Conservation (phyloP, 768 basidiomycete genomes). For the Favolaschia claudopus region DNA sequence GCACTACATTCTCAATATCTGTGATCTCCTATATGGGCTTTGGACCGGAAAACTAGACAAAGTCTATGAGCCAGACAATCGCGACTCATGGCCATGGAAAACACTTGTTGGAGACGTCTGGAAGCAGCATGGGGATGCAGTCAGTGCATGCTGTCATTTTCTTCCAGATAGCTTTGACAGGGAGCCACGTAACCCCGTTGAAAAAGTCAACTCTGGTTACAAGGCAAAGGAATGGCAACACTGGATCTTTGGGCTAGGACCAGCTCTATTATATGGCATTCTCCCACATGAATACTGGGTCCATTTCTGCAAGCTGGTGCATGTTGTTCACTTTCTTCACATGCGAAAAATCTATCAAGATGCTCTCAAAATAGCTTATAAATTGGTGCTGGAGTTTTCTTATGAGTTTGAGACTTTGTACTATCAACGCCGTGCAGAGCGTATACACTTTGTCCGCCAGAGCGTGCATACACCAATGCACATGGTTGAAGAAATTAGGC, state of each 20-base stretch:
- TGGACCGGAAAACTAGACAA: neutral
- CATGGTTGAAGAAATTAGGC: slow-evolving; percentile 26
- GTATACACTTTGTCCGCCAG: slow-evolving; percentile 38
- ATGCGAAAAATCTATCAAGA: slow-evolving; percentile 11
- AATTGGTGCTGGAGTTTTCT: slow-evolving; percentile 30
- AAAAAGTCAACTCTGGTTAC: slow-evolving; percentile 28
- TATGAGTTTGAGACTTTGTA: slow-evolving; percentile 39
- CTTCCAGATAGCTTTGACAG: slow-evolving; percentile 4
- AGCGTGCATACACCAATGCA: slow-evolving; percentile 37
- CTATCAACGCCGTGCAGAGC: slow-evolving; percentile 27
- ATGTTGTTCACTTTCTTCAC: slow-evolving; percentile 29
- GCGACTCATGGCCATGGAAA: neutral
- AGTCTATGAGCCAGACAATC: neutral
- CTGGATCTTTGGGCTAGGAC: slow-evolving; percentile 26
- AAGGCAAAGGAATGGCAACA: slow-evolving; percentile 24
- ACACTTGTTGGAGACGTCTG: neutral
- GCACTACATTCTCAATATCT: neutral
- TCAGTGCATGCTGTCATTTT: neutral
- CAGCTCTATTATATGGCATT: slow-evolving; percentile 32
- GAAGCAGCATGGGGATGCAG: neutral
- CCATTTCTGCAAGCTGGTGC: slow-evolving; percentile 37
- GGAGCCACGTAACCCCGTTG: slow-evolving; percentile 2
- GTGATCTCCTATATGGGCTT: neutral
- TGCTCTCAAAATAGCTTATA: slow-evolving; percentile 19
- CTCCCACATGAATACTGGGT: slow-evolving; percentile 32